These are phyloP conservation scores for Phtheirospermum japonicum DNA, from an alignment of 257 asterid genomes.

Conservation along the genomic window DNA sequence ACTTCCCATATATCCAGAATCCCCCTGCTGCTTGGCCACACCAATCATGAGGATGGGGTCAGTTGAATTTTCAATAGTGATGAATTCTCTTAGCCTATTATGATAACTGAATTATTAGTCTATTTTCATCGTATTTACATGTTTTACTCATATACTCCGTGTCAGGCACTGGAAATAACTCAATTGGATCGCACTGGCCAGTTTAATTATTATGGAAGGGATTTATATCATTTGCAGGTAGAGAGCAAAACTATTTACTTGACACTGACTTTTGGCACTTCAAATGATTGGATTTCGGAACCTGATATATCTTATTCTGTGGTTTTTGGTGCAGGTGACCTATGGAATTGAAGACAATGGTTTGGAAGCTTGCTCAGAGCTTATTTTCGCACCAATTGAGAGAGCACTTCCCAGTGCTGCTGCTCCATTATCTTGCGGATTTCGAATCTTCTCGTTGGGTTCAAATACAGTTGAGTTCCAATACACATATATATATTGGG, in stretches of 20 bases:
- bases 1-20: constrained; percentile 27
- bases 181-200: constrained; percentile 27
- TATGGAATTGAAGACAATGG: constrained; percentile 43
- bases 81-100: not conserved
- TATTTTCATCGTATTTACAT: not conserved
- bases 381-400: constrained; percentile 44
- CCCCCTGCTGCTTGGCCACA: constrained; percentile 35
- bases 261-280: too few relatives aligned
- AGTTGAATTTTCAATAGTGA: constrained; percentile 11
- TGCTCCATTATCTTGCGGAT: constrained; percentile 41
- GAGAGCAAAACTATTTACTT: too few relatives aligned
- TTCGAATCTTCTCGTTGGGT: constrained; percentile 40
- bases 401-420: constrained; percentile 31
- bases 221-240: constrained; percentile 43
- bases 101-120: constrained; percentile 13
- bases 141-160: constrained; percentile 5
- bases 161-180: constrained; percentile 36
- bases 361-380: constrained; percentile 46
- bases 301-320: not conserved
- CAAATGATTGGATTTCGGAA: too few relatives aligned
- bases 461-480: constrained; percentile 36
- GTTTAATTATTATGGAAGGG: constrained; percentile 23
- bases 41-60: constrained; percentile 43
- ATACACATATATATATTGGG: not conserved
- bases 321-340: constrained; percentile 37